phyloP scores from a whole-genome alignment of 495 filamentous ascomycete species.

The Xylaria intraflava region DNA sequence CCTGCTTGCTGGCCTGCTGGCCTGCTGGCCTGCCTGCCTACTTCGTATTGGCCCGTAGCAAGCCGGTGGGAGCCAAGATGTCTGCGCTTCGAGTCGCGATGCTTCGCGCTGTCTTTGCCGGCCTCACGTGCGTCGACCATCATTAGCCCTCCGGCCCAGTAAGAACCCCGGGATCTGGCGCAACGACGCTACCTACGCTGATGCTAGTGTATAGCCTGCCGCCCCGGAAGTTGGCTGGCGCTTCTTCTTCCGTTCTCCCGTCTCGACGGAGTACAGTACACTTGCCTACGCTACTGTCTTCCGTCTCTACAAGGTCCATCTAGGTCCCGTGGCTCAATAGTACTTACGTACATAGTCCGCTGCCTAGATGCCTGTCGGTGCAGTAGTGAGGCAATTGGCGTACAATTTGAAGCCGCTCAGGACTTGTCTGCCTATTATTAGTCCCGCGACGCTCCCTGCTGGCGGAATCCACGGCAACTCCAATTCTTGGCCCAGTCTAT shows the following conservation, averaged over 20 bases:
- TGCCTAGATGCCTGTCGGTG: too few relatives aligned
- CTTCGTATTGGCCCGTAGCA: not conserved
- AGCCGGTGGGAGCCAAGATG: not conserved
- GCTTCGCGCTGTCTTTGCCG: not conserved
- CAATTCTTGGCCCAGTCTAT: constrained; percentile 9
- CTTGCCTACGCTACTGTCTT: not conserved
- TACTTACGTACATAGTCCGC: not conserved
- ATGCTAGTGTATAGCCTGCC: constrained; percentile 6
- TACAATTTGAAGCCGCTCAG: too few relatives aligned
- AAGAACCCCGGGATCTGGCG: not conserved
- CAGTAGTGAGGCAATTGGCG: too few relatives aligned
- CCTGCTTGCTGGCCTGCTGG: not conserved
- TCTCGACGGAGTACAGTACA: not conserved
- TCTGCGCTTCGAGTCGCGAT: not conserved
- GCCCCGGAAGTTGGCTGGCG: constrained; percentile 8
- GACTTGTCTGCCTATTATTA: constrained; percentile 8
- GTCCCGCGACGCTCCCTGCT: constrained; percentile 1
- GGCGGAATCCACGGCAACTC: constrained; percentile 9
- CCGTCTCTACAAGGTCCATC: not conserved
- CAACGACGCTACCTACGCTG: constrained; percentile 5
- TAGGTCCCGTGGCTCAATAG: not conserved
- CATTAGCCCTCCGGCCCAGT: constrained; percentile 2
- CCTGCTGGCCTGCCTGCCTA: not conserved
- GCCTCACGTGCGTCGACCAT: not conserved
- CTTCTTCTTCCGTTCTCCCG: not conserved